Evolutionary conservation across 1,284 basidiomycete species (phyloP).

Genomic region (Retiboletus flavoniger): DNA sequence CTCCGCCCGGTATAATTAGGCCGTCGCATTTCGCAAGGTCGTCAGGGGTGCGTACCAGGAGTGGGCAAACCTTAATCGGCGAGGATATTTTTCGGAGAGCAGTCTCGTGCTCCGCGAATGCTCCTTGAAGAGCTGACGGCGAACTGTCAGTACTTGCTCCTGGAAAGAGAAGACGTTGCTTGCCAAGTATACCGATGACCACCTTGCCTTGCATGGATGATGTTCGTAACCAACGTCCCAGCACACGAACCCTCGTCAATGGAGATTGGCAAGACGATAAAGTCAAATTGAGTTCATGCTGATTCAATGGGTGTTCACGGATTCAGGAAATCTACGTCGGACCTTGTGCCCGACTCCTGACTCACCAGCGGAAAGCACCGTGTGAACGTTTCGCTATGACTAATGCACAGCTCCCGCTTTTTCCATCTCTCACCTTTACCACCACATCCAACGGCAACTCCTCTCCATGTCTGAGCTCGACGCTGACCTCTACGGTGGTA

Average conservation of each 20-base stretch:
- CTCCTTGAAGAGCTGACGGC: slow-evolving; percentile 83
- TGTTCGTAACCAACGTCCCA: not conserved
- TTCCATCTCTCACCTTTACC: slow-evolving; percentile 36
- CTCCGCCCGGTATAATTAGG: slow-evolving; percentile 90
- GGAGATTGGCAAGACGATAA: not conserved
- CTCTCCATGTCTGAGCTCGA: slow-evolving; percentile 66
- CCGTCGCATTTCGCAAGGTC: slow-evolving; percentile 81
- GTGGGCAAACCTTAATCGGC: slow-evolving; percentile 45
- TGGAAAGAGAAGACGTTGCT: not conserved
- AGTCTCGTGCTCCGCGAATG: slow-evolving; percentile 85
- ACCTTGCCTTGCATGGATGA: slow-evolving; percentile 20
- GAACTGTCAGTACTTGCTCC: slow-evolving; percentile 1
- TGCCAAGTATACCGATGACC: slow-evolving; percentile 33
- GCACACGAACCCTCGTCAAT: too few species aligned
- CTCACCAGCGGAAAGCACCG: slow-evolving; percentile 20
- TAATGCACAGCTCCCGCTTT: slow-evolving; percentile 26
- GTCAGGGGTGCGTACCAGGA: slow-evolving; percentile 74
- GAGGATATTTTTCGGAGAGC: slow-evolving; percentile 61
- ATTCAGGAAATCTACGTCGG: not conserved
- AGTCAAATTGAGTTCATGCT: not conserved
- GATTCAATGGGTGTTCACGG: not conserved
- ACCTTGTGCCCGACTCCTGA: not conserved
- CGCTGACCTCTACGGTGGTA: slow-evolving; percentile 81
- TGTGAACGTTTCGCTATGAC: slow-evolving; percentile 30
- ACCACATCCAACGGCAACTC: slow-evolving; percentile 46